Conservation (phyloP, 371 early-diverging fungal genomes). For the Syncephalastrum sp. region DNA sequence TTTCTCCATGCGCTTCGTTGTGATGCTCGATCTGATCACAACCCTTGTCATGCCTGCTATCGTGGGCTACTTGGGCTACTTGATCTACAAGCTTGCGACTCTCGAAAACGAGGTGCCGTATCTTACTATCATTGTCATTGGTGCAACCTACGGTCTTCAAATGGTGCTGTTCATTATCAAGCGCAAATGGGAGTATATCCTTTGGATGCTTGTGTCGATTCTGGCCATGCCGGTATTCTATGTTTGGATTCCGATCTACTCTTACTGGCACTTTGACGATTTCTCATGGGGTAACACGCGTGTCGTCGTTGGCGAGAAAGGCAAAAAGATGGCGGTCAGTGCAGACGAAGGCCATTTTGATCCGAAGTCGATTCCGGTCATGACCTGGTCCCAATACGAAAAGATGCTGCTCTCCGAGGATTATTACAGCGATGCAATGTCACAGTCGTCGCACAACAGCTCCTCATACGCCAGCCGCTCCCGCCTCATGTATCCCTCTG, state of each 20-base stretch:
- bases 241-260: conserved; percentile 61
- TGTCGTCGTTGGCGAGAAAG: conserved; percentile 69
- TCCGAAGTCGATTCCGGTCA: conserved; percentile 60
- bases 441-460: conserved; percentile 29
- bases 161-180: conserved; percentile 81
- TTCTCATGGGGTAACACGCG: conserved; percentile 87
- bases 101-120: conserved; percentile 35
- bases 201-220: conserved; percentile 78
- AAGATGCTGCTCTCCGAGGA: conserved; percentile 41
- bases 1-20: conserved; percentile 96
- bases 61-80: conserved; percentile 75
- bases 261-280: conserved; percentile 89
- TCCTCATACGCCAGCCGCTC: conserved; percentile 23
- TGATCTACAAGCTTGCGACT: conserved; percentile 57
- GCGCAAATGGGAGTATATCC: conserved; percentile 69
- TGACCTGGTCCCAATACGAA: conserved; percentile 92
- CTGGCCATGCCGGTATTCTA: conserved; percentile 61
- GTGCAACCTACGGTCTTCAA: conserved; percentile 75
- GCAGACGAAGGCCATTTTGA: conserved; percentile 70
- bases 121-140: conserved; percentile 66
- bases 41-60: conserved; percentile 91
- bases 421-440: conserved; percentile 35
- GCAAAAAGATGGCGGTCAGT: conserved; percentile 42
- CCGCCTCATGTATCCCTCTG: conserved; percentile 2
- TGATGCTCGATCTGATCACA: conserved; percentile 85